Percentiles rank a stretch among this genome's conserved stretches.
Conservation (phyloP, 192 early-diverging fungal genomes). For the Mortierella antarctica region DNA sequence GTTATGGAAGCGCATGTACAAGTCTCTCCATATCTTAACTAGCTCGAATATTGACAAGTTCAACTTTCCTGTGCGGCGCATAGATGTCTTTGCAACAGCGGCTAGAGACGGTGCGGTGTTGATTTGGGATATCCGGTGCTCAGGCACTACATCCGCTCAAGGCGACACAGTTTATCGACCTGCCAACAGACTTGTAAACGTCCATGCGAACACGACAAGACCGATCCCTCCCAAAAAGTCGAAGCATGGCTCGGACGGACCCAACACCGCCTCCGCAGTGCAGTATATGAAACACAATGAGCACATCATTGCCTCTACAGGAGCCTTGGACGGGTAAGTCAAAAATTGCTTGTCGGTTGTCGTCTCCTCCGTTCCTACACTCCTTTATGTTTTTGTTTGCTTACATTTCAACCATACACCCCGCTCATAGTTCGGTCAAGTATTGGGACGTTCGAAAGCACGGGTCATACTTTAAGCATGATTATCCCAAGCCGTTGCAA, state of each 20-base stretch:
- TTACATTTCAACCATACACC: no score
- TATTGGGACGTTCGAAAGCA: slow-evolving; percentile 84
- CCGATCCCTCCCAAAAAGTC: slow-evolving; percentile 28
- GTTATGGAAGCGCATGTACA: slow-evolving; percentile 11
- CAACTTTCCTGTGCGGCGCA: neutral
- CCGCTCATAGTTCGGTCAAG: slow-evolving; percentile 65
- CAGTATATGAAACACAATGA: slow-evolving; percentile 58
- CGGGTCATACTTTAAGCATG: slow-evolving; percentile 49
- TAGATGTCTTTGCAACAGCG: slow-evolving; percentile 75
- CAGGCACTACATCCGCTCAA: slow-evolving; percentile 40
- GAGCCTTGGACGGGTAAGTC: slow-evolving; percentile 72
- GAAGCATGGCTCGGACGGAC: slow-evolving; percentile 38
- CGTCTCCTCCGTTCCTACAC: neutral
- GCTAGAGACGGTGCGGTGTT: slow-evolving; percentile 79
- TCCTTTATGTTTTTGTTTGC: neutral
- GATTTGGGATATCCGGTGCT: slow-evolving; percentile 83
- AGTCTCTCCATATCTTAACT: no score
- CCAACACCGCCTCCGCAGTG: slow-evolving; percentile 62
- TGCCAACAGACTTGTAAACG: slow-evolving; percentile 35
- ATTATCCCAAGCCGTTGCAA: slow-evolving; percentile 52
- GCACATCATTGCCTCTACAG: slow-evolving; percentile 68
- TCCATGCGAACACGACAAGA: slow-evolving; percentile 18
- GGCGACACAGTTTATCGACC: slow-evolving; percentile 43
- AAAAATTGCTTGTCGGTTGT: neutral
- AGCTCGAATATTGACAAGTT: neutral